phyloP scores from a whole-genome alignment of 352 stramenopile genomes.

The Plasmopara halstedii region DNA sequence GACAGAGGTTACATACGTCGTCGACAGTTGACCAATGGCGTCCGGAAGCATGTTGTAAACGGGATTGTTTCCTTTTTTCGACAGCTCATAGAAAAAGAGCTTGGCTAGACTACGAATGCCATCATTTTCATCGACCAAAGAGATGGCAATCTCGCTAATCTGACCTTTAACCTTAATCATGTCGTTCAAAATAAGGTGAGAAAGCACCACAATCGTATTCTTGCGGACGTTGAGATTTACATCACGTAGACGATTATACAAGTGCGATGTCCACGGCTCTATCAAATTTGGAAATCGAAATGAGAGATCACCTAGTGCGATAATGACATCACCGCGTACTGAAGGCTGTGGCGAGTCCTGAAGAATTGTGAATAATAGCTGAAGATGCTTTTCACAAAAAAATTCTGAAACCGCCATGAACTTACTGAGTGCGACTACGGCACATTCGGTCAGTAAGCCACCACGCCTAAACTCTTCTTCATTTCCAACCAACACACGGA shows the following conservation, averaged over 20 bases:
- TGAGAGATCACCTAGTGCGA: slow-evolving; percentile 94
- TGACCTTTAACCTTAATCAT: slow-evolving; percentile 99
- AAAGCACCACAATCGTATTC: slow-evolving; percentile 97
- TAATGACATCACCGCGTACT: slow-evolving; percentile 94
- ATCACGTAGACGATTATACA: slow-evolving; percentile 94
- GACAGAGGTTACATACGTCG: slow-evolving; percentile 32
- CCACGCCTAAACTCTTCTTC: slow-evolving; percentile 54
- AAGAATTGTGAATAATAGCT: slow-evolving; percentile 92
- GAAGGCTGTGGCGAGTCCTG: slow-evolving; percentile 54
- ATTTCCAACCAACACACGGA: slow-evolving; percentile 68
- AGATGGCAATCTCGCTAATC: slow-evolving; percentile 93
- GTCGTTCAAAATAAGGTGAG: slow-evolving; percentile 98
- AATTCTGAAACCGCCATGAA: slow-evolving; percentile 96
- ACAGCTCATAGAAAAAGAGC: slow-evolving; percentile 96
- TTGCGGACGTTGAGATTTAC: slow-evolving; percentile 87
- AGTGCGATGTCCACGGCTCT: slow-evolving; percentile 95
- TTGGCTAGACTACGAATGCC: slow-evolving; percentile 91
- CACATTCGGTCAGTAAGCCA: slow-evolving; percentile 85
- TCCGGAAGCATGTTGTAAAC: slow-evolving; percentile 99
- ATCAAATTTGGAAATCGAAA: slow-evolving; percentile 98
- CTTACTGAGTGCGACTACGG: slow-evolving; percentile 95
- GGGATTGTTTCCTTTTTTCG: slow-evolving; percentile 94
- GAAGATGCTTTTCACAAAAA: slow-evolving; percentile 94
- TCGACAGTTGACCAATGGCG: slow-evolving; percentile 90
- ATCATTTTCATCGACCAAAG: slow-evolving; percentile 89